Percentiles rank a stretch among this genome's conserved stretches.
Evolutionary conservation across 148 eudicot species (phyloP).

Genomic region (Nepenthes mirabilis): DNA sequence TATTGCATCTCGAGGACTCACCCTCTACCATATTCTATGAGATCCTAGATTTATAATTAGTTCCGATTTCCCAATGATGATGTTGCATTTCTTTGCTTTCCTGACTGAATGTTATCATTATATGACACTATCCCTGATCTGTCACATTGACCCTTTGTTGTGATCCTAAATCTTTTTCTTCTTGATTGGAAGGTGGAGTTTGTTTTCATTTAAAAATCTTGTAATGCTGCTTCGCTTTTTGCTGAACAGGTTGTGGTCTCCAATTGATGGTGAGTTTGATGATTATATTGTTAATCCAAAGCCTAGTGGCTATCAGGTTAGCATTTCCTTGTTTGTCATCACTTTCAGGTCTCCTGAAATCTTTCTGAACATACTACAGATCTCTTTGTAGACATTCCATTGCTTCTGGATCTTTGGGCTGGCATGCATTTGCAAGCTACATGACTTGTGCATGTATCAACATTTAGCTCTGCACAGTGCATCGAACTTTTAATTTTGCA

Average conservation of each 20-base stretch:
- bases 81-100: too few species aligned
- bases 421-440: background rate
- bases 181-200: background rate
- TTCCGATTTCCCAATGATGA: too few species aligned
- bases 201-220: background rate
- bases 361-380: background rate
- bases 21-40: too few species aligned
- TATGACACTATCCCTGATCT: too few species aligned
- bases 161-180: too few species aligned
- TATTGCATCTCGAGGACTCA: too few species aligned
- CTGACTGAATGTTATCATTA: too few species aligned
- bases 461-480: too few species aligned
- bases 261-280: constrained; percentile 89
- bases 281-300: constrained; percentile 94
- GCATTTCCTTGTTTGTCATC: constrained; percentile 2
- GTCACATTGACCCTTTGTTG: too few species aligned
- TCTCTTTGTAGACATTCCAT: background rate
- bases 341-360: background rate
- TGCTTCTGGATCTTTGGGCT: background rate
- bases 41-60: too few species aligned
- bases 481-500: too few species aligned
- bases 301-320: constrained; percentile 97
- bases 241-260: constrained; percentile 74
- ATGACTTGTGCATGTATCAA: background rate
- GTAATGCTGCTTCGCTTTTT: constrained; percentile 4